Conservation (phyloP, 1,284 basidiomycete species). For the Fomitopsis betulina region DNA sequence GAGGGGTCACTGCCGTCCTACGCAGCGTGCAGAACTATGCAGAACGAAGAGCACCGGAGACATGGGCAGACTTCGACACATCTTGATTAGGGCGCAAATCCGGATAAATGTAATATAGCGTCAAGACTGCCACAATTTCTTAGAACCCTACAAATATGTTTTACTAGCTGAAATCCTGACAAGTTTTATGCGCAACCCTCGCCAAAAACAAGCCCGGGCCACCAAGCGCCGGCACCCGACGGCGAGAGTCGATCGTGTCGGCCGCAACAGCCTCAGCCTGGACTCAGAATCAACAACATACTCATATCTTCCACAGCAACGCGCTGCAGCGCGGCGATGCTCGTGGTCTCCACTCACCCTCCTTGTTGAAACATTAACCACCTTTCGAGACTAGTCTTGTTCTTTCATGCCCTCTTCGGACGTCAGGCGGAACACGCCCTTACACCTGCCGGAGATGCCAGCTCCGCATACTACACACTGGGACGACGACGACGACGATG, state of each 20-base stretch:
- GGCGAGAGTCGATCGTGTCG: background rate
- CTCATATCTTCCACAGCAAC: background rate
- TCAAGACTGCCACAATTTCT: too few relatives aligned
- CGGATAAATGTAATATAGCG: too few relatives aligned
- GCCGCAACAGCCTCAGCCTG: background rate
- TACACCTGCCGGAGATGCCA: background rate
- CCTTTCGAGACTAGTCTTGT: background rate
- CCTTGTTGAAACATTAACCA: background rate
- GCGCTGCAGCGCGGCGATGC: background rate
- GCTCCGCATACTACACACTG: slow-evolving; percentile 14
- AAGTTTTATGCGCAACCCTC: too few relatives aligned
- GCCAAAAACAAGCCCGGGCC: background rate
- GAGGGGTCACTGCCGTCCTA: too few relatives aligned
- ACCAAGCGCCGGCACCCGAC: too few relatives aligned
- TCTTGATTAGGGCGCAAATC: too few relatives aligned
- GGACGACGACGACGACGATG: slow-evolving; percentile 14
- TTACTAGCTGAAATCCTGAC: too few relatives aligned
- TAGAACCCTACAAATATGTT: too few relatives aligned
- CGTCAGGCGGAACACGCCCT: background rate
- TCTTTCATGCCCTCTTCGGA: background rate
- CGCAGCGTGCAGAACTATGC: background rate
- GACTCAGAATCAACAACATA: background rate
- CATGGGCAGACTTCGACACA: too few relatives aligned
- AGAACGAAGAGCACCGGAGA: too few relatives aligned
- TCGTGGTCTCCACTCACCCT: background rate